A percentile compares a stretch with the other conserved stretches of the same genome.
Conservation (phyloP, 345 rosid genomes). For the Salix exigua region DNA sequence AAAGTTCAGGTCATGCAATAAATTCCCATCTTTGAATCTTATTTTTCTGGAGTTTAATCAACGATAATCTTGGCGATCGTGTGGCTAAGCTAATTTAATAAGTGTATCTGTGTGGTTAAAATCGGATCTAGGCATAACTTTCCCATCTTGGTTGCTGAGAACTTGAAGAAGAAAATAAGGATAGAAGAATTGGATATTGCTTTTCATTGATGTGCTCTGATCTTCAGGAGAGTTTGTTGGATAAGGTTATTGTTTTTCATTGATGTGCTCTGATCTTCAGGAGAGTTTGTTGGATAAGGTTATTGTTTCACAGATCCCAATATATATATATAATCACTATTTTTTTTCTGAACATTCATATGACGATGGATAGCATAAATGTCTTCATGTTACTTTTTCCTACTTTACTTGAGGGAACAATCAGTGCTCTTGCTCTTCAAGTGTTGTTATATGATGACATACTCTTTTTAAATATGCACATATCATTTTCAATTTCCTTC, state of each 20-base stretch:
- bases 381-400: background rate
- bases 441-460: background rate
- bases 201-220: background rate
- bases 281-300: background rate
- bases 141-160: background rate
- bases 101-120: background rate
- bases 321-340: too few relatives aligned
- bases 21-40: constrained; percentile 1
- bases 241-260: background rate
- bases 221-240: background rate
- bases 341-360: background rate
- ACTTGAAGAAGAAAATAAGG: background rate
- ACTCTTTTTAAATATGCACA: background rate
- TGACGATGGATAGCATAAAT: background rate
- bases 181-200: background rate
- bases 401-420: background rate
- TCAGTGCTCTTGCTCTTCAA: background rate
- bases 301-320: constrained; percentile 12
- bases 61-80: background rate
- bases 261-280: background rate
- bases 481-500: background rate
- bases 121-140: background rate
- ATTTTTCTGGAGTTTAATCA: background rate
- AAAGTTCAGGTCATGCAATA: background rate
- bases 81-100: background rate